Evolutionary conservation across 2,329 filamentous ascomycete genomes (phyloP).

Genomic region (Fusarium sp.): DNA sequence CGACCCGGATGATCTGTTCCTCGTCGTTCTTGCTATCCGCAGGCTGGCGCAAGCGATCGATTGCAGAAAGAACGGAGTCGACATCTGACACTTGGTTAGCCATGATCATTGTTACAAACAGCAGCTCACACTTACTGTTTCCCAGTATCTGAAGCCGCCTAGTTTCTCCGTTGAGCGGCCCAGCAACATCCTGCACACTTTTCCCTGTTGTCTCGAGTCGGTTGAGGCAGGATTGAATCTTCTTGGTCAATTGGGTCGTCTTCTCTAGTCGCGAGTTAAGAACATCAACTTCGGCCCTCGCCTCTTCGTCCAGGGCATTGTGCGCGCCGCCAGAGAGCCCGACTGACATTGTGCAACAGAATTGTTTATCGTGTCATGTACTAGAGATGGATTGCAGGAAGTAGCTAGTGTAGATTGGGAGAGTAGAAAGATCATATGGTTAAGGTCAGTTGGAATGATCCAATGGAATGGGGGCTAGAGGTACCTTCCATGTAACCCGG

Average conservation of each 20-base stretch:
- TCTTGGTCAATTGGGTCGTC: constrained; percentile 92
- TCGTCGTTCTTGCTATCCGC: constrained; percentile 91
- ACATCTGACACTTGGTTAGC: constrained; percentile 69
- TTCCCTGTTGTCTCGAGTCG: constrained; percentile 89
- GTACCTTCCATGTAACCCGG: not conserved
- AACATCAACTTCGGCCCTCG: constrained; percentile 75
- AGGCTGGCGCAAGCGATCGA: constrained; percentile 89
- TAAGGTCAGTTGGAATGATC: not conserved
- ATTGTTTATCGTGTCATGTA: constrained; percentile 1
- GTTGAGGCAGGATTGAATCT: constrained; percentile 88
- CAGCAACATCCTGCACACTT: constrained; percentile 90
- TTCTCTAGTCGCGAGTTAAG: constrained; percentile 84
- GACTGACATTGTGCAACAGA: constrained; percentile 59
- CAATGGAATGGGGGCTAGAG: constrained; percentile 5
- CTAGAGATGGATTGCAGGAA: not conserved
- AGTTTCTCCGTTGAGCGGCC: constrained; percentile 92
- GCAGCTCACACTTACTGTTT: constrained; percentile 65
- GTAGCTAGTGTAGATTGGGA: constrained; percentile 1
- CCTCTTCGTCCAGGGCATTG: constrained; percentile 71
- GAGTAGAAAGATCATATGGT: constrained; percentile 1
- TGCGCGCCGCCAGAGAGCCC: constrained; percentile 60
- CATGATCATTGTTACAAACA: not conserved
- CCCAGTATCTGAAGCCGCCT: constrained; percentile 88
- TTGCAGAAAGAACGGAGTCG: constrained; percentile 84
- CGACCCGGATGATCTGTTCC: constrained; percentile 88